Evolutionary conservation across 305 asterid genomes (phyloP), one percentile per base, ranked within the genome.

Genomic region (Fraxinus paxiana): DNA sequence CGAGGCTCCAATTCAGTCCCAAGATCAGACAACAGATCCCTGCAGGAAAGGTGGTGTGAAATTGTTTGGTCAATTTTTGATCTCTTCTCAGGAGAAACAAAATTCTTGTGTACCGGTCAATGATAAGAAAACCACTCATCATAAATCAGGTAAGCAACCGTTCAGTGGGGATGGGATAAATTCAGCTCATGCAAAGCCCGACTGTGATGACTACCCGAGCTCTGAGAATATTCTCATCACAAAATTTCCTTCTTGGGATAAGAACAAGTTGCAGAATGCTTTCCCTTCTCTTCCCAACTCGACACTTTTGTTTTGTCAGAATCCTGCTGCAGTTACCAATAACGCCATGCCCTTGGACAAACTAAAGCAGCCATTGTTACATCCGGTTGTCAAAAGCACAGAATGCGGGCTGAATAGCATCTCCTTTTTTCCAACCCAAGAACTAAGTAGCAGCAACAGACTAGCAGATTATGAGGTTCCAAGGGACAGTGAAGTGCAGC

Each of bases 11-110:
- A 80, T 78, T 83, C 87, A 83, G 71, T 77, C 88, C 76, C 88
- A 67, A 70, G 92, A 80, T 41, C 88, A 84, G 80, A 82, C 75
- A 31, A 77, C 79, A 75, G 89, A 86, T 80, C 79, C 33, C 35
- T 80, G 88, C 34, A 87, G 91, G 81, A 94, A 88, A 81, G 93
- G 97, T 46, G 96, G 95, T 83, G 93, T 96, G 77, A 96, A 94
- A 87, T 86, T 96, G 83, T 96, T 96, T 56, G 99, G 99, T 75
- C 93, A 94, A 88, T 90, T 96, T 81, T 90, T 94, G 70, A 84
- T 90, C 20, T 86, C 93, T 8, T 81, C 93, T 43, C 92, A 89
- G 79, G 90, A 85, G 81, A 90, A 87, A 75, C 81, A 91, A 13
- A 87, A 82, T 83, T 86, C 85, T 34, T 59, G 77, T 65, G 41